Evolutionary conservation across 148 eudicot species (phyloP).

Genomic region (Talinum fruticosum): DNA sequence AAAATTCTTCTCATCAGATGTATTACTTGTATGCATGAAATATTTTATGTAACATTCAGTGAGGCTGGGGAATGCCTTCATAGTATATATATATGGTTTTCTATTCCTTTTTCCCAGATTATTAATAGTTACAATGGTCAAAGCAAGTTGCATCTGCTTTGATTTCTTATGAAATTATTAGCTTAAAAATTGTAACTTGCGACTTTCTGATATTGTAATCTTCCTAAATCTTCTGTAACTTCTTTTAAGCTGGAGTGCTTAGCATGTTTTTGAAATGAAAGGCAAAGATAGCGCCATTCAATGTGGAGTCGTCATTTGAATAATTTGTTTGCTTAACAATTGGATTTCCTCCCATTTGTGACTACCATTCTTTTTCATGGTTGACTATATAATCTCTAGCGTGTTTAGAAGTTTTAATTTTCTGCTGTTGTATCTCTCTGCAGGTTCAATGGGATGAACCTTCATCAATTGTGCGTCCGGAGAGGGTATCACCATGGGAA

Average conservation of each 20-base stretch:
- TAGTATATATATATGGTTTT: background rate
- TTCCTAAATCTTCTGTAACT: background rate
- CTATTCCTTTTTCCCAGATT: background rate
- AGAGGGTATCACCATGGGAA: conserved; percentile 93
- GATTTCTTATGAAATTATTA: background rate
- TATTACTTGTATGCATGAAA: background rate
- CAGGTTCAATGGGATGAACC: conserved; percentile 99
- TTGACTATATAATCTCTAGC: background rate
- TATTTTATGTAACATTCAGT: background rate
- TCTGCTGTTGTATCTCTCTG: conserved; percentile 5
- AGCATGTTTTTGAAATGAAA: background rate
- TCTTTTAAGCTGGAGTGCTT: background rate
- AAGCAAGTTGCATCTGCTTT: background rate
- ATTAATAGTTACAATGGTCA: background rate
- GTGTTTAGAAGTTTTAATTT: background rate
- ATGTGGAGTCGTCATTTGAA: too few relatives aligned
- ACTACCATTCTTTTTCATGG: background rate
- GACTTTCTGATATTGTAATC: background rate
- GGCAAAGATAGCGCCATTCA: too few relatives aligned
- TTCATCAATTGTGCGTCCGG: conserved; percentile 75
- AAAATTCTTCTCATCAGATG: background rate
- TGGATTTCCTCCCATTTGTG: background rate
- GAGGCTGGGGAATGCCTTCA: background rate
- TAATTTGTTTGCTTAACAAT: background rate
- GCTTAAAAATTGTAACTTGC: background rate